A percentile compares a stretch with the other conserved stretches of the same genome.
phyloP scores from a whole-genome alignment of 768 basidiomycete species.

The Phanerochaete sordida region DNA sequence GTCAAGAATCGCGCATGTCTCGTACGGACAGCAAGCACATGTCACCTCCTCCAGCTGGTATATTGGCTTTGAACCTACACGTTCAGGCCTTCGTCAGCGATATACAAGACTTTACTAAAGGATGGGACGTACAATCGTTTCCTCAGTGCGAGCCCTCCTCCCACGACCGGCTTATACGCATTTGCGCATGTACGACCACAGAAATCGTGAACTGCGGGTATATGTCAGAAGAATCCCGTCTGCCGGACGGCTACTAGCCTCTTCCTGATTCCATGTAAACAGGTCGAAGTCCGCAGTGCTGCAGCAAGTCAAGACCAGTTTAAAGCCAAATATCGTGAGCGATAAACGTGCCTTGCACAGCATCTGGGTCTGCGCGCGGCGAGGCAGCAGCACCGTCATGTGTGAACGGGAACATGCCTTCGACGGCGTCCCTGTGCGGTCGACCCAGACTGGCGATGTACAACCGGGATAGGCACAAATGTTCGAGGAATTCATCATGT shows the following conservation, averaged over 20 bases:
- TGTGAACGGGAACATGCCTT: background rate
- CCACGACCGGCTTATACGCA: background rate
- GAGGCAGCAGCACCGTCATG: background rate
- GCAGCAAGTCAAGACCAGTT: background rate
- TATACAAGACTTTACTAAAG: too few relatives aligned
- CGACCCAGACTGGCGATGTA: background rate
- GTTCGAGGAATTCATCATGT: background rate
- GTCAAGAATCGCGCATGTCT: background rate
- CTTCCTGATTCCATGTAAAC: background rate
- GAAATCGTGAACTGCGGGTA: background rate
- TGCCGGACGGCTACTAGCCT: background rate
- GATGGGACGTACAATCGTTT: background rate
- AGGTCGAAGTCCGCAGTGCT: background rate
- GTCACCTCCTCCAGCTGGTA: background rate
- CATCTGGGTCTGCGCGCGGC: background rate
- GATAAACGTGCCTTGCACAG: background rate
- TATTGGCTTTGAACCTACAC: too few relatives aligned
- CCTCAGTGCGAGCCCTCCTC: background rate
- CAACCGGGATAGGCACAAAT: background rate
- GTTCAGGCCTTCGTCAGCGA: too few relatives aligned
- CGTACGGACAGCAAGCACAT: background rate
- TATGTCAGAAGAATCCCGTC: background rate
- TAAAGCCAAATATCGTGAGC: background rate
- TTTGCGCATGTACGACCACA: background rate
- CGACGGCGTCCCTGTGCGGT: background rate